phyloP scores from a whole-genome alignment of 2,329 filamentous ascomycete genomes.

The Fusarium anthophilum region DNA sequence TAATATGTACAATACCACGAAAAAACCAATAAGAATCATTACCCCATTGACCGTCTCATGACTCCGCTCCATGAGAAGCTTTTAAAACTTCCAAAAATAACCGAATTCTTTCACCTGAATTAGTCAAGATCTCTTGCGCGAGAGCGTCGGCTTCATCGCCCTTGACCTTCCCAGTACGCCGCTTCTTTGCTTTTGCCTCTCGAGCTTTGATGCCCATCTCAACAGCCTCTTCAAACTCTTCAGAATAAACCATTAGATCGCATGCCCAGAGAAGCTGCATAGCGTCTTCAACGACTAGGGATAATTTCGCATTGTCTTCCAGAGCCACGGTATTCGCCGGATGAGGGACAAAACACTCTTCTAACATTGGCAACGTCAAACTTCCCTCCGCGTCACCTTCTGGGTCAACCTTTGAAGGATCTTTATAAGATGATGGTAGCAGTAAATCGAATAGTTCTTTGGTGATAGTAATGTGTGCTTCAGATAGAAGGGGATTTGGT shows the following conservation, averaged over 20 bases:
- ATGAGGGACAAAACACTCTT: conserved; percentile 71
- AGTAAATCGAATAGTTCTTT: conserved; percentile 58
- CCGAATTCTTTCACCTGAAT: conserved; percentile 56
- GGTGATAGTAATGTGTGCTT: conserved; percentile 56
- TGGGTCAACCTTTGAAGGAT: conserved; percentile 52
- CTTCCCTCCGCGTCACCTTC: conserved; percentile 49
- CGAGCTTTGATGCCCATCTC: conserved; percentile 60
- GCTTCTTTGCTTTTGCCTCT: conserved; percentile 56
- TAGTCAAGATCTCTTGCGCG: conserved; percentile 55
- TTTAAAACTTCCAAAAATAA: conserved; percentile 51
- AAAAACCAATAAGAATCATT: background rate
- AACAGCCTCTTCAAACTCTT: conserved; percentile 51
- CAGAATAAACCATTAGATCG: conserved; percentile 48
- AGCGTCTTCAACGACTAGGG: conserved; percentile 73
- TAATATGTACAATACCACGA: conserved; percentile 30
- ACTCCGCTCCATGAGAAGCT: conserved; percentile 29
- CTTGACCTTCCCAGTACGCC: conserved; percentile 48
- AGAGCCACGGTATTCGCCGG: conserved; percentile 68
- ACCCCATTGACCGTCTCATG: conserved; percentile 4
- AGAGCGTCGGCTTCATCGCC: conserved; percentile 50
- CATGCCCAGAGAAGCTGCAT: conserved; percentile 61
- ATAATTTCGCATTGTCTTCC: conserved; percentile 78
- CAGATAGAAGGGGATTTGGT: conserved; percentile 47
- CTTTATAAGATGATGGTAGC: conserved; percentile 52
- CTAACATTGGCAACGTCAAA: conserved; percentile 58